Evolutionary conservation across 2,329 filamentous ascomycete genomes (phyloP), one percentile per base, ranked within the genome.

Genomic region (Triangularia verruculosa): DNA sequence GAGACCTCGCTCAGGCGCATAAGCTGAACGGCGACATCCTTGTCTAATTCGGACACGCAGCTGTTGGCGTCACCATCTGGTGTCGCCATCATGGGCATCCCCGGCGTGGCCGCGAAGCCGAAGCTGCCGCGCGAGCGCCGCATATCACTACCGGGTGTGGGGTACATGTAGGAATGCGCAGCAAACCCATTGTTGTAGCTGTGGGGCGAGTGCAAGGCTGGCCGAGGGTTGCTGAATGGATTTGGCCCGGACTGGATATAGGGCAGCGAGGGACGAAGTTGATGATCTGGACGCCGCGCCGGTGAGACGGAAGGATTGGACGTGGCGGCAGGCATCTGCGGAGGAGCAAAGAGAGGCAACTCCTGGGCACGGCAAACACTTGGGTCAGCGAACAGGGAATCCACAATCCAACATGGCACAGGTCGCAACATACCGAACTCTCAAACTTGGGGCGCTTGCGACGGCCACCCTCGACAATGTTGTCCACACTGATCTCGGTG

Each of bases 251-350:
- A 86, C 70, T 88, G 87, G 57, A 89, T 85, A 74, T 91, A 96
- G 3, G 92, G 90, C 80, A 96, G 74, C 74, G 88, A 75, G 74
- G 89, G 80, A 80, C 91, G 81, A 80, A 90, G 77, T 79, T 91
- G 80, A 79, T 91, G 80, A 78, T 91, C 85, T 77, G 90, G 82
- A 58, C 92, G 91, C 72, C 94, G 89, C 74, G 93, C 92, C 65
- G 94, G 94, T 27, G 94, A 98, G 59, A 96, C 90, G 20, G 94
- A 98, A n/a, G 93, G 94, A 72, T 94, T 93, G n/a, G 94, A 97
- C n/a, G 91, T 90, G 58, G 92, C 89, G 70, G 94, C 90, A 57
- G 94, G 94, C 79, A 97, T 93, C 78, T 96, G 94, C 66, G 92
- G 92, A 69, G 94, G 94, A 67, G 92, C 93, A 77, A 98, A 99